A percentile compares a stretch with the other conserved stretches of the same genome.
Conservation (phyloP, 768 basidiomycete genomes). For the Thelephora ganbajun region DNA sequence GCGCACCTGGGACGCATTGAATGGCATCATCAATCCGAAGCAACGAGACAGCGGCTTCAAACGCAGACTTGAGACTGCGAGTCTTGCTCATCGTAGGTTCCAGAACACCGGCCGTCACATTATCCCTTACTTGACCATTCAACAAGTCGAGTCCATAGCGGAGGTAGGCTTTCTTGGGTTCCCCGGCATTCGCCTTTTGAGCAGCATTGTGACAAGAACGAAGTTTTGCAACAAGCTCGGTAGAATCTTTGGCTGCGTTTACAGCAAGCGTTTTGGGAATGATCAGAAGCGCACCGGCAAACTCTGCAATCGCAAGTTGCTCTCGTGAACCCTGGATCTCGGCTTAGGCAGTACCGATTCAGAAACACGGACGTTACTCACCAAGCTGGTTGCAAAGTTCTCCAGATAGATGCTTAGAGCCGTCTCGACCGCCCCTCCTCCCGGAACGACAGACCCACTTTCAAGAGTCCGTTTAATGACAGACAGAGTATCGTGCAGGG, state of each 20-base stretch:
- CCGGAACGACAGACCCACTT: slow-evolving; percentile 90
- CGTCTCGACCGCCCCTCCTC: slow-evolving; percentile 94
- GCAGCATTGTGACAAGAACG: slow-evolving; percentile 95
- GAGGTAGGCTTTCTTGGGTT: slow-evolving; percentile 81
- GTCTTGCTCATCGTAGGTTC: slow-evolving; percentile 98
- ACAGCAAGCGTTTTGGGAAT: slow-evolving; percentile 96
- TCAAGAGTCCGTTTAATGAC: slow-evolving; percentile 95
- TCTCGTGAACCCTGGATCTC: slow-evolving; percentile 79
- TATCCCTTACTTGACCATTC: slow-evolving; percentile 92
- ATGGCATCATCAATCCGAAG: slow-evolving; percentile 95
- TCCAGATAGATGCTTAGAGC: slow-evolving; percentile 95
- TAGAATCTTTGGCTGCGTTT: slow-evolving; percentile 97
- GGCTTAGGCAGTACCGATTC: background rate
- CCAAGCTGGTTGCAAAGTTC: slow-evolving; percentile 96
- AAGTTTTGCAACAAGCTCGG: slow-evolving; percentile 91
- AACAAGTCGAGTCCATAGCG: slow-evolving; percentile 92
- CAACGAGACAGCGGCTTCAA: slow-evolving; percentile 90
- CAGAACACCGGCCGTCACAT: slow-evolving; percentile 82
- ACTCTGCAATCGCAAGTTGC: slow-evolving; percentile 98
- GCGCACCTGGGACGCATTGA: slow-evolving; percentile 74
- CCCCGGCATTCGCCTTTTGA: slow-evolving; percentile 80
- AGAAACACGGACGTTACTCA: slow-evolving; percentile 24
- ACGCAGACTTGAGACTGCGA: slow-evolving; percentile 91
- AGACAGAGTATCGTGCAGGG: slow-evolving; percentile 86
- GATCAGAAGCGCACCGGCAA: slow-evolving; percentile 80